Evolutionary conservation across 2,329 filamentous ascomycete genomes (phyloP).

Genomic region (Zymoseptoria pseudotritici): DNA sequence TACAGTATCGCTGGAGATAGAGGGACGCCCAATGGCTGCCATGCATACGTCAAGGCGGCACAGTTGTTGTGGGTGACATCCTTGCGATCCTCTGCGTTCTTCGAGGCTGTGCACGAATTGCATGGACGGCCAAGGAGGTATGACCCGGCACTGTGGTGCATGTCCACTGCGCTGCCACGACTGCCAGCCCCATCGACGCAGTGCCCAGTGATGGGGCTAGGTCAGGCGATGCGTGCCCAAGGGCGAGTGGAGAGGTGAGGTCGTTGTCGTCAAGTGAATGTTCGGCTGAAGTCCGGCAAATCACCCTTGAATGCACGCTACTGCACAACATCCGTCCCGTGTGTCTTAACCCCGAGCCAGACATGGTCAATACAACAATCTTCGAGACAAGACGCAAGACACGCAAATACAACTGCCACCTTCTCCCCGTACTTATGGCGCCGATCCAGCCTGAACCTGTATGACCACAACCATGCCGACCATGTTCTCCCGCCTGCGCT

Average conservation of each 20-base stretch:
- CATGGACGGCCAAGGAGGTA: background rate
- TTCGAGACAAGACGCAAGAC: background rate
- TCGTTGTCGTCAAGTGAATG: background rate
- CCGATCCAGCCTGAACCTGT: background rate
- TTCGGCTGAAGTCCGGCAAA: background rate
- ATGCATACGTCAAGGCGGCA: background rate
- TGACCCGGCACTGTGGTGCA: background rate
- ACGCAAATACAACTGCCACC: background rate
- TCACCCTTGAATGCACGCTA: background rate
- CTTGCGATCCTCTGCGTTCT: background rate
- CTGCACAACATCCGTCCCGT: background rate
- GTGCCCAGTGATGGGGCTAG: background rate
- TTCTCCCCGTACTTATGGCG: background rate
- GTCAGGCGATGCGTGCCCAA: background rate
- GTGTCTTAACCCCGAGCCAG: background rate
- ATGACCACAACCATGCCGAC: background rate
- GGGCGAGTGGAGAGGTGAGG: background rate
- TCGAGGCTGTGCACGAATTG: background rate
- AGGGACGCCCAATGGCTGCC: background rate
- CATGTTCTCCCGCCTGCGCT: constrained; percentile 36
- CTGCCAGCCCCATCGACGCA: background rate
- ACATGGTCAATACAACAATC: background rate
- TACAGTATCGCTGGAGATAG: background rate
- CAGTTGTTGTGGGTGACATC: background rate
- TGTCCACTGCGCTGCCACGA: background rate